Percentiles rank a stretch among this genome's conserved stretches.
Evolutionary conservation across 2,329 filamentous ascomycete species (phyloP).

Genomic region (Drechslerella coelobrocha): DNA sequence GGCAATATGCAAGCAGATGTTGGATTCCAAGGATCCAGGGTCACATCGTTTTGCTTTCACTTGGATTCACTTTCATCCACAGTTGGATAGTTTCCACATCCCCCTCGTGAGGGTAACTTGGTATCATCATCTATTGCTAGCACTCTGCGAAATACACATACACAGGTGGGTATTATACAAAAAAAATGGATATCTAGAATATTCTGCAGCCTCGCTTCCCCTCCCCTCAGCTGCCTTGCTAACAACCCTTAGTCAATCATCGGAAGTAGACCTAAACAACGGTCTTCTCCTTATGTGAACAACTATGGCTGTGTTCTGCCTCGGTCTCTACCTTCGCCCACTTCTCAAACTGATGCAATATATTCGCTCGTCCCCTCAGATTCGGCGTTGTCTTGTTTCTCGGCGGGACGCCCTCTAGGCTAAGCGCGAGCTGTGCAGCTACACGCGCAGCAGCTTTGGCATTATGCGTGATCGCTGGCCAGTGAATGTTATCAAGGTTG

Average conservation of each 20-base stretch:
- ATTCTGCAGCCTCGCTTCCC: background rate
- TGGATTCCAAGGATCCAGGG: too few species aligned
- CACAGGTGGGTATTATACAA: slow-evolving; percentile 3
- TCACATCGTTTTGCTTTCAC: too few species aligned
- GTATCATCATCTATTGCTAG: background rate
- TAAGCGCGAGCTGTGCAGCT: slow-evolving; percentile 71
- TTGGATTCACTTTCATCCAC: background rate
- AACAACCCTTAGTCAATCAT: too few species aligned
- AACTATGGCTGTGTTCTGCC: slow-evolving; percentile 39
- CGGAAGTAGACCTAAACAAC: slow-evolving; percentile 33
- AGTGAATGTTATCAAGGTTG: slow-evolving; percentile 64
- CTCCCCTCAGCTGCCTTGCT: too few species aligned
- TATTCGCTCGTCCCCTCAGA: slow-evolving; percentile 30
- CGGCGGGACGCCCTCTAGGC: slow-evolving; percentile 64
- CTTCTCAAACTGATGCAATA: slow-evolving; percentile 36
- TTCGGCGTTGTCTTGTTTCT: slow-evolving; percentile 43
- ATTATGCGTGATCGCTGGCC: slow-evolving; percentile 64
- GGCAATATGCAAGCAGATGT: too few species aligned
- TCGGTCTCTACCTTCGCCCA: slow-evolving; percentile 38
- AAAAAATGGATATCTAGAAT: background rate
- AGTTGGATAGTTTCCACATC: too few species aligned
- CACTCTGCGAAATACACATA: slow-evolving; percentile 1
- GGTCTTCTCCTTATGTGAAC: slow-evolving; percentile 26
- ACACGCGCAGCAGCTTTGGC: slow-evolving; percentile 71
- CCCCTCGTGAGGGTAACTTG: background rate